These are phyloP conservation scores for Arabis alpina DNA, from an alignment of 345 rosid species.

Conservation along the genomic window DNA sequence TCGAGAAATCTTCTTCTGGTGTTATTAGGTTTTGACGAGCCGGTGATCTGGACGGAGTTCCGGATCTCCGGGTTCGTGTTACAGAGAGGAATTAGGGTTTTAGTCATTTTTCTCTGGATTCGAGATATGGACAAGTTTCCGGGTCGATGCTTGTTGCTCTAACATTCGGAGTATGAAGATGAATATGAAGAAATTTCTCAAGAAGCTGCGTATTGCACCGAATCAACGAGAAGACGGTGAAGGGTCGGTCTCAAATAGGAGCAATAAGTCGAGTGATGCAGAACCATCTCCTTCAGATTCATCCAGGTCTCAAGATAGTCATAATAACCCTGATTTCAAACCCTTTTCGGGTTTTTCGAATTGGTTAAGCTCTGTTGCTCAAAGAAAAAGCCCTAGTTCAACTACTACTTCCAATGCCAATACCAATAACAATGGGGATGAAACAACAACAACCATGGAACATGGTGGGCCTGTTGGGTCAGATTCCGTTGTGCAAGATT, in stretches of 20 bases:
- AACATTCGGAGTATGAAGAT: conserved; percentile 48
- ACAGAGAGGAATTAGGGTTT: conserved; percentile 32
- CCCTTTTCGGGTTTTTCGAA: conserved; percentile 73
- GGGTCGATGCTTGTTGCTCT: conserved; percentile 59
- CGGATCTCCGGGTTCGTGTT: conserved; percentile 33
- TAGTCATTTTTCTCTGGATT: conserved; percentile 7
- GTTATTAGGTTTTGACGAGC: conserved; percentile 35
- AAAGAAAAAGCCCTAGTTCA: conserved; percentile 60
- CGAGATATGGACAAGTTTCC: conserved; percentile 63
- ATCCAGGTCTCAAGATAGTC: conserved; percentile 44
- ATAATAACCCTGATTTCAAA: conserved; percentile 54
- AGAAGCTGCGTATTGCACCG: conserved; percentile 77
- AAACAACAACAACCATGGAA: conserved; percentile 40
- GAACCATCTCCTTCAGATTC: conserved; percentile 55
- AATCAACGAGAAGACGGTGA: conserved; percentile 66
- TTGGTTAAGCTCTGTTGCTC: conserved; percentile 82
- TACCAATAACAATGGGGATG: conserved; percentile 48
- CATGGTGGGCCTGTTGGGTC: conserved; percentile 52
- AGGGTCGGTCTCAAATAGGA: conserved; percentile 66
- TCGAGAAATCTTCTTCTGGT: not conserved
- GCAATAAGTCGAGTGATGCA: conserved; percentile 54
- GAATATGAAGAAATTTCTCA: conserved; percentile 86
- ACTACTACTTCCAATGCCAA: conserved; percentile 62
- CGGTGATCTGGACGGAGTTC: conserved; percentile 39
- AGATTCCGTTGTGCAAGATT: conserved; percentile 45